phyloP scores from a whole-genome alignment of 2,329 filamentous ascomycete genomes.

The Fusarium domesticum region DNA sequence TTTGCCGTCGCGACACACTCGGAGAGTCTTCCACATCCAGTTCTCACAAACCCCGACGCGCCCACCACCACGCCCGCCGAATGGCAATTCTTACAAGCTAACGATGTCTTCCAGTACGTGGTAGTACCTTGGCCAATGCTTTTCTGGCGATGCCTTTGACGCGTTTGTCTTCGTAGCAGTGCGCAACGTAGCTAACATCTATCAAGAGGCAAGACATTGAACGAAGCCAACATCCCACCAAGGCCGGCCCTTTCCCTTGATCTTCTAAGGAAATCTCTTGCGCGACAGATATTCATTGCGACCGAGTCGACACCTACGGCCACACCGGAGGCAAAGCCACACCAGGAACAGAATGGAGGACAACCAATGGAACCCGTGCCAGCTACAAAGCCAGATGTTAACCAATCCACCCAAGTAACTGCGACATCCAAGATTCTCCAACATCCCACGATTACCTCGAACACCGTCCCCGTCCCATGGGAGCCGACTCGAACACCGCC shows the following conservation, averaged over 20 bases:
- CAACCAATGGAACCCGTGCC: conserved; percentile 10
- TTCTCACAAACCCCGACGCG: conserved; percentile 56
- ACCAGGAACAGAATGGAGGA: conserved; percentile 10
- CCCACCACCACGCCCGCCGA: conserved; percentile 50
- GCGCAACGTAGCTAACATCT: conserved; percentile 22
- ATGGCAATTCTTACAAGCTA: conserved; percentile 54
- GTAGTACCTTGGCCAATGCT: conserved; percentile 10
- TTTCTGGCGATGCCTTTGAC: conserved; percentile 14
- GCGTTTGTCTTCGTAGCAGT: conserved; percentile 15
- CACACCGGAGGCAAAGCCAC: conserved; percentile 9
- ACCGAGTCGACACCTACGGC: conserved; percentile 11
- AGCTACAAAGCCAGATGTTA: conserved; percentile 11
- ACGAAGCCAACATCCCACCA: conserved; percentile 52
- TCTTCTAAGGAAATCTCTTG: conserved; percentile 39
- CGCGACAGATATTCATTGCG: conserved; percentile 27
- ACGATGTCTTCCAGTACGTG: conserved; percentile 60
- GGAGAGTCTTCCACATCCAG: conserved; percentile 58
- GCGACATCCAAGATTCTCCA: conserved; percentile 12
- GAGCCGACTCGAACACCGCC: not conserved
- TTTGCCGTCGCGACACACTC: conserved; percentile 74
- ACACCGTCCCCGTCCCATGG: not conserved
- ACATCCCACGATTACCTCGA: conserved; percentile 8
- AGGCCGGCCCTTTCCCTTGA: conserved; percentile 46
- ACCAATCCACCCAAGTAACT: conserved; percentile 6
- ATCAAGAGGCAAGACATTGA: conserved; percentile 42